These are phyloP conservation scores for Phascolomyces articulosus DNA, from an alignment of 371 early-diverging fungal species.

Conservation along the genomic window DNA sequence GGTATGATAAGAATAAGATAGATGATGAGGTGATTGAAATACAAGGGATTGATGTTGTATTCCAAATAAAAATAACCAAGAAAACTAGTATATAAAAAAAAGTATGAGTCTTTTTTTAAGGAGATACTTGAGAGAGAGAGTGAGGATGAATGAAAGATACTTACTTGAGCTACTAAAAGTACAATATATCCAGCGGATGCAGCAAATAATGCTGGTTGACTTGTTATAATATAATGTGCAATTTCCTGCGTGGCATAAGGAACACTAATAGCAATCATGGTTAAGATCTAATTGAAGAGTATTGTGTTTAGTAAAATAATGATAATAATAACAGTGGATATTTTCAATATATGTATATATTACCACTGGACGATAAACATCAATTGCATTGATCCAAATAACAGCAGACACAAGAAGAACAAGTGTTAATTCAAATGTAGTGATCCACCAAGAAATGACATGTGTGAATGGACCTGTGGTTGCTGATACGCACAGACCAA, in stretches of 20 bases:
- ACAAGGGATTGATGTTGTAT: conserved; percentile 25
- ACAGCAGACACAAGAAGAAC: conserved; percentile 27
- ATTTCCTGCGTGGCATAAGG: conserved; percentile 37
- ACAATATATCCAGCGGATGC: conserved; percentile 37
- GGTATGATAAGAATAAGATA: conserved; percentile 4
- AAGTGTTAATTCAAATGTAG: conserved; percentile 26
- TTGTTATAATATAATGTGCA: conserved; percentile 19
- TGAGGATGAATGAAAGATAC: not conserved
- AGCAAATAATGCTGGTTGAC: conserved; percentile 19
- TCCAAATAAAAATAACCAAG: conserved; percentile 41
- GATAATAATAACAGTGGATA: not conserved
- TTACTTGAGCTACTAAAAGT: conserved; percentile 32
- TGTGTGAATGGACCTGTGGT: conserved; percentile 13
- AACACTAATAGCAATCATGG: conserved; percentile 35
- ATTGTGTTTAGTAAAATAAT: not conserved
- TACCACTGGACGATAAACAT: conserved; percentile 30
- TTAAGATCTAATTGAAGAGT: conserved; percentile 21
- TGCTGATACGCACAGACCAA: conserved; percentile 37
- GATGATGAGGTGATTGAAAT: conserved; percentile 3
- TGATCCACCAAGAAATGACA: conserved; percentile 41
- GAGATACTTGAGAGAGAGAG: too few species aligned
- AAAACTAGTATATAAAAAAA: conserved; percentile 34
- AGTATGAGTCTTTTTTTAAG: too few species aligned
- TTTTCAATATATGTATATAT: not conserved
- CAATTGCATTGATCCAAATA: conserved; percentile 24